Percentiles rank a stretch among this genome's conserved stretches.
Evolutionary conservation across 805 yeast species (phyloP).

Genomic region (Starmerella floricola): DNA sequence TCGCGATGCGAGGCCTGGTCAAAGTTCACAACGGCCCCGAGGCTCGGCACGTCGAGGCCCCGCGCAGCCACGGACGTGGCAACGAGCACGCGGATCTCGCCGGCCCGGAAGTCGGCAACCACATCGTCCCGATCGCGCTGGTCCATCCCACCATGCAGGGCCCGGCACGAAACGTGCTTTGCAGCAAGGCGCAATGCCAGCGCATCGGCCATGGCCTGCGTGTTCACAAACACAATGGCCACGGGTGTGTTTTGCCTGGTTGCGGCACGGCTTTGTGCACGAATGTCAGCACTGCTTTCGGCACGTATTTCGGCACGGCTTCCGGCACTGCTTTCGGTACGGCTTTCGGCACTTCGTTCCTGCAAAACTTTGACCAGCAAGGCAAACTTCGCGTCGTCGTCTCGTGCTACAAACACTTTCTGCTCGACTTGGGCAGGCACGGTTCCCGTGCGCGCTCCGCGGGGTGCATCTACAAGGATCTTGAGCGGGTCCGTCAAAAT

Average conservation of each 20-base stretch:
- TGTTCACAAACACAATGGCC: constrained; percentile 71
- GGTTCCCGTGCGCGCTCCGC: not conserved
- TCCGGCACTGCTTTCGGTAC: no score
- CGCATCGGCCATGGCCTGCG: constrained; percentile 76
- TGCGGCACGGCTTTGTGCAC: no score
- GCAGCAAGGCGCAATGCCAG: constrained; percentile 43
- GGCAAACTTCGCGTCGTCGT: constrained; percentile 38
- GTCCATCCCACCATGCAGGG: constrained; percentile 88
- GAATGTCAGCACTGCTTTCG: no score
- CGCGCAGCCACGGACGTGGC: constrained; percentile 94
- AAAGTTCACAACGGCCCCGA: constrained; percentile 68
- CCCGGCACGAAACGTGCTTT: constrained; percentile 46
- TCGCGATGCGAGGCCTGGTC: constrained; percentile 82
- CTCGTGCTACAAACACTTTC: constrained; percentile 6
- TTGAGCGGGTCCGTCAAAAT: constrained; percentile 55
- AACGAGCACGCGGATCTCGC: constrained; percentile 49
- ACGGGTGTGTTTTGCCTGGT: not conserved
- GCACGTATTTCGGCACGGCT: no score
- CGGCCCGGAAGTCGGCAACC: constrained; percentile 53
- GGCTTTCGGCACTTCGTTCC: no score
- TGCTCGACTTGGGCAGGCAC: constrained; percentile 77
- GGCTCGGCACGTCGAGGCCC: constrained; percentile 83
- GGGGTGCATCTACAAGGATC: constrained; percentile 44
- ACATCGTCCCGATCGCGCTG: constrained; percentile 71
- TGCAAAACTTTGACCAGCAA: constrained; percentile 42